Base-by-base conservation (phyloP, 495 filamentous ascomycete species). In the Penicillium macrosclerotiorum region DNA sequence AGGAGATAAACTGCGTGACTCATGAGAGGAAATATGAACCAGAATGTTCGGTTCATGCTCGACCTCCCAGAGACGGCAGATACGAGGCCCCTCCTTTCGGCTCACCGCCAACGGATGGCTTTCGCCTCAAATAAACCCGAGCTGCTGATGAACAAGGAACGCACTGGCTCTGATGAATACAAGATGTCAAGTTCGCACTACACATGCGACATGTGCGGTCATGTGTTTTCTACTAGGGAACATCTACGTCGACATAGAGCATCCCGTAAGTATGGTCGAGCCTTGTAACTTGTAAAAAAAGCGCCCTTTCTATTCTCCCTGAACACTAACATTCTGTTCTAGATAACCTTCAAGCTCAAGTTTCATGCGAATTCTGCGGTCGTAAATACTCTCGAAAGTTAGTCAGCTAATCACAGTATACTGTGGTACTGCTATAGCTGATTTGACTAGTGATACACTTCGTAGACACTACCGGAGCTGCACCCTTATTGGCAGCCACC, bases 401-500 rank as follows among this genome's bases (percentile, higher is more conserved):
- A 18, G 51, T n/a, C 3, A 17, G 19, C 2, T 30, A n/a, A n/a
- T n/a, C n/a, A n/a, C 12, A 6, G 2, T 18, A 18, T 13, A 2
- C 11, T 13, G 12, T 11, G n/a, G 3, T 24, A 0, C 9, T 22
- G 20, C 18, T 24, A 12, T 19, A 19, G 22, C 29, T 34, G 6
- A 42, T 23, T 36, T 18, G 17, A n/a, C 7, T 37, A 55, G 52
- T 9, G 52, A 51, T 25, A 32, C 47, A 11, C 43, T 55, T 9
- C 38, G 52, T 3, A 19, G 52, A 26, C 52, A 55, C 37, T 55
- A 51, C 12, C 34, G 41, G 19, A 45, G 27, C 16, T 51, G 52
- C 24, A 13, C 27, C 14, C 8, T 25, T n/a, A 41, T 43, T 19
- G 37, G 49, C 22, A 17, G 13, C 2, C 40, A 29, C 13, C 17